These are phyloP conservation scores for Candida yuanshanica DNA, from an alignment of 805 yeast genomes.

Conservation along the genomic window DNA sequence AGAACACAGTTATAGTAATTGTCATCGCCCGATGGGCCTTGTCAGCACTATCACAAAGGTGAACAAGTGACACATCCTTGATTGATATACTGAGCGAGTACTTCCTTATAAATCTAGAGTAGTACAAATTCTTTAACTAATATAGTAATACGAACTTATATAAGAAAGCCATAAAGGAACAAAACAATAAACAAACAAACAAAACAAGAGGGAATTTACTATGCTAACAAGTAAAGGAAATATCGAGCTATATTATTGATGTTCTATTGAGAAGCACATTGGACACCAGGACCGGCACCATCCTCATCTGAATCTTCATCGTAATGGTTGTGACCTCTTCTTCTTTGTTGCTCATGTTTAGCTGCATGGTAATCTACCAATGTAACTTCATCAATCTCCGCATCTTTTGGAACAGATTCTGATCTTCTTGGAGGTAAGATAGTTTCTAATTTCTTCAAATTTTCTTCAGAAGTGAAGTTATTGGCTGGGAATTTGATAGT, in stretches of 20 bases:
- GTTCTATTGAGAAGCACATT: conserved; percentile 86
- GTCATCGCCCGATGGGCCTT: too few species aligned
- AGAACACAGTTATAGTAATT: too few species aligned
- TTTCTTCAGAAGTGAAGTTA: conserved; percentile 69
- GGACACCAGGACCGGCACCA: conserved; percentile 66
- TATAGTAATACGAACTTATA: too few species aligned
- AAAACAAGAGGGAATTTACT: neutral
- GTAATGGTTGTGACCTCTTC: conserved; percentile 35
- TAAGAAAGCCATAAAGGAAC: neutral
- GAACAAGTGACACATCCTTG: too few species aligned
- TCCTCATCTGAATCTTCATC: conserved; percentile 59
- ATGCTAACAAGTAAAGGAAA: neutral
- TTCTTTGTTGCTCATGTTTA: conserved; percentile 43
- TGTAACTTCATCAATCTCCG: conserved; percentile 75
- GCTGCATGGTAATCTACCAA: conserved; percentile 62
- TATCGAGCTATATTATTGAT: too few species aligned
- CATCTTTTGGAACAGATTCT: conserved; percentile 58
- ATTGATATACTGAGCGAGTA: too few species aligned
- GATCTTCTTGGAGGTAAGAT: conserved; percentile 70
- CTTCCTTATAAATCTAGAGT: too few species aligned
- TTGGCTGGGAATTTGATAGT: conserved; percentile 81
- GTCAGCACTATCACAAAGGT: too few species aligned
- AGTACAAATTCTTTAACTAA: too few species aligned
- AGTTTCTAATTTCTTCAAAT: conserved; percentile 64
- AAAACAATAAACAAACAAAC: neutral